Evolutionary conservation across 768 basidiomycete species (phyloP).

Genomic region (Rhodosporidiobolus sp.): DNA sequence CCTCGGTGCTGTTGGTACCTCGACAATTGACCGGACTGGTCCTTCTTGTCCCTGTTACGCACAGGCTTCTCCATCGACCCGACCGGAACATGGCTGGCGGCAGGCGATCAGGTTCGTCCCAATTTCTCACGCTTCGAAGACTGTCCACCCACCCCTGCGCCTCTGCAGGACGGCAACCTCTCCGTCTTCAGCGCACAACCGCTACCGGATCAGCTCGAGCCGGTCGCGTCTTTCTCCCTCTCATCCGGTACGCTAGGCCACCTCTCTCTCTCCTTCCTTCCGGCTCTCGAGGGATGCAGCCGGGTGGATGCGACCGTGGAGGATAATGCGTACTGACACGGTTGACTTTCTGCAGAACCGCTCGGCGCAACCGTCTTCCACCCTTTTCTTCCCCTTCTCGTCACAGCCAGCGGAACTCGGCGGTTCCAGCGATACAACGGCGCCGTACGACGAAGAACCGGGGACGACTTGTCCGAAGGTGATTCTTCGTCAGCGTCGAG

Average conservation of each 20-base stretch:
- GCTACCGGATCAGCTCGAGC: conserved; percentile 4
- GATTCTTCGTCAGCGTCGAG: not conserved
- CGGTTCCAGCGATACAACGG: not conserved
- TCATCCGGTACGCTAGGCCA: not conserved
- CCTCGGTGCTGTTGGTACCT: not conserved
- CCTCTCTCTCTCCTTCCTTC: not conserved
- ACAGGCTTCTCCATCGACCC: conserved; percentile 36
- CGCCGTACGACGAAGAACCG: too few relatives aligned
- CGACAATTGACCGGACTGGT: not conserved
- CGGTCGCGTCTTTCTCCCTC: conserved; percentile 1
- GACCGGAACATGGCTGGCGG: conserved; percentile 26
- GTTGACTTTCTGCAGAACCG: not conserved
- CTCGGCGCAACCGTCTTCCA: conserved; percentile 11
- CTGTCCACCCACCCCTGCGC: not conserved
- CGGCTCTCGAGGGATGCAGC: not conserved
- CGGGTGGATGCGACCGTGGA: too few relatives aligned
- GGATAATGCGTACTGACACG: too few relatives aligned
- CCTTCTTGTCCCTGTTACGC: too few relatives aligned
- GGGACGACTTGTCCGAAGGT: too few relatives aligned
- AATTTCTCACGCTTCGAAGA: not conserved
- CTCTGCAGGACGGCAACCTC: conserved; percentile 9
- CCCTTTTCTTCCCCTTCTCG: conserved; percentile 3
- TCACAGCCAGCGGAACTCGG: conserved; percentile 10
- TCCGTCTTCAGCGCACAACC: conserved; percentile 16
- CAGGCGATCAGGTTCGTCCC: conserved; percentile 25